Base-by-base conservation (phyloP, 2,329 filamentous ascomycete species). In the Diaporthe eres region DNA sequence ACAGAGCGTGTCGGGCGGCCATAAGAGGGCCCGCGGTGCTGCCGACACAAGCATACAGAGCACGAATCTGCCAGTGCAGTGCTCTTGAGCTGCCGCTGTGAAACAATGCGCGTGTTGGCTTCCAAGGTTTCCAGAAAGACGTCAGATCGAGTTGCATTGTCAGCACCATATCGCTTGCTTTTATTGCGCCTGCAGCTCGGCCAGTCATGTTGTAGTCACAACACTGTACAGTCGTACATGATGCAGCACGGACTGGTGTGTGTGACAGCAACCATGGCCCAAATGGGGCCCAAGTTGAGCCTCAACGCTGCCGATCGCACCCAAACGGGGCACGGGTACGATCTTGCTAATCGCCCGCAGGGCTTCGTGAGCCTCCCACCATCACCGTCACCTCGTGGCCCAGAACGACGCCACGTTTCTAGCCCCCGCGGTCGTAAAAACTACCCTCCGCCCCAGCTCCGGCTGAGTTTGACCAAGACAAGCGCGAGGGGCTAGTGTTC, bases 101-200 rank as follows among this genome's bases (percentile, higher is more conserved):
- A 68, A 68, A 68, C 65, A 19, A 68, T 68, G 65, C 65, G 47
- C 65, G 65, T 68, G 49, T 68, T 68, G 65, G 31, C 65, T 53
- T 53, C 65, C 47, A 68, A 68, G 65, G 22, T 68, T 42, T 42
- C 65, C 47, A 68, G 65, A 68, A 68, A 68, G 22, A 25, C 15
- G 65, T 68, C 65, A 68, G 65, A 53, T 68, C 65, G 47, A 25
- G 65, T 68, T 39, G 49, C 65, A 53, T 28, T 53, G 31, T n/a
- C 65, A 53, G 47, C 65, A 68, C 31, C 47, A 25, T 17, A 37
- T 37, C 31, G 47, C 47, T 39, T 53, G 65, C 22, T 39, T 39
- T 42, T 53, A 28, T 42, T 53, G 13, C 28, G 34, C 34, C 34
- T 19, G n/a, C 65, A 55, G 47, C 49, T 42, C 65, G 65, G 65